Conservation (phyloP, 306 rosid species). For the Casuarina glauca region DNA sequence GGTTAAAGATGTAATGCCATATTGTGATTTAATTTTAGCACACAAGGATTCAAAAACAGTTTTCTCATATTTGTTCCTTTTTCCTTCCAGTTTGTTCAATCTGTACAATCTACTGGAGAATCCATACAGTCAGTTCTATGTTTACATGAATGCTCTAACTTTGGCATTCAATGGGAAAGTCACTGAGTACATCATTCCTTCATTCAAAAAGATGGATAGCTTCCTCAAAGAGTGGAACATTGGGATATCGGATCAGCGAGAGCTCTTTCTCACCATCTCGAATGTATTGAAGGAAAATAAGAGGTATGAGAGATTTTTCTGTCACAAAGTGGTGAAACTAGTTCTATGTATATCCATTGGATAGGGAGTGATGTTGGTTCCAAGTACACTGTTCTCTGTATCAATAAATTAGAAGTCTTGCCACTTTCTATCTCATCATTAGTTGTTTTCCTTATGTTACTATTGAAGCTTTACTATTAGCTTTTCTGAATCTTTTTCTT, state of each 20-base stretch:
- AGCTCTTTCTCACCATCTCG: conserved; percentile 67
- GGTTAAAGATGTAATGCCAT: conserved; percentile 72
- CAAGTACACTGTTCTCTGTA: not conserved
- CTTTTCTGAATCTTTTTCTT: conserved; percentile 12
- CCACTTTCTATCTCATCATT: not conserved
- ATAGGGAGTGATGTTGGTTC: not conserved
- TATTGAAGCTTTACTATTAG: not conserved
- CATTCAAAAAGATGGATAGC: conserved; percentile 75
- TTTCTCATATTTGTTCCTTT: conserved; percentile 2
- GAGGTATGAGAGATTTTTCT: conserved; percentile 50
- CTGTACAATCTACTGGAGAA: conserved; percentile 83
- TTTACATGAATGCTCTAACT: conserved; percentile 72
- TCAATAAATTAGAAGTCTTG: conserved; percentile 1
- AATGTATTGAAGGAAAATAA: conserved; percentile 80
- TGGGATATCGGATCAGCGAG: conserved; percentile 69
- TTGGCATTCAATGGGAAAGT: conserved; percentile 78
- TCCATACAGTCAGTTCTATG: conserved; percentile 70
- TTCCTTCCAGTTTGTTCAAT: conserved; percentile 69
- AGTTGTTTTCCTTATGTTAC: not conserved
- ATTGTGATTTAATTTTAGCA: conserved; percentile 12
- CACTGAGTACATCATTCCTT: conserved; percentile 67
- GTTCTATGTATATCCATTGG: conserved; percentile 4
- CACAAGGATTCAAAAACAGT: not conserved
- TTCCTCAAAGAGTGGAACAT: conserved; percentile 92
- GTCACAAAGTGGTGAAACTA: conserved; percentile 5